Evolutionary conservation across 306 rosid genomes (phyloP), one percentile per base, ranked within the genome.

Genomic region (Crataegus laevigata): DNA sequence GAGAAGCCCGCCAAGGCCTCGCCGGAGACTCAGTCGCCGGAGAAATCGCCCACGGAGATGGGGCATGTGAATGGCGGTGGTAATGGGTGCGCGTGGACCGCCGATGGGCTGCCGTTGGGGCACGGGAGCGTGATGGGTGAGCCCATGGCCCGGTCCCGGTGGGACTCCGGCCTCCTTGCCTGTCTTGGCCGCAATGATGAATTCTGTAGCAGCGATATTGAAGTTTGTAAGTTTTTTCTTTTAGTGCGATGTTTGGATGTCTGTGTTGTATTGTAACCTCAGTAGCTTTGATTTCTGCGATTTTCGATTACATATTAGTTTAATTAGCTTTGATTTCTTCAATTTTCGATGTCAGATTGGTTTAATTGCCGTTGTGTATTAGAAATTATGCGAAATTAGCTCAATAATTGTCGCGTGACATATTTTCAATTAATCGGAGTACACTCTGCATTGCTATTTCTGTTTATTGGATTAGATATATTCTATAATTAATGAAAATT

Each of bases 151-250:
- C 90, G 96, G 29, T 13, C 79, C 40, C 92, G 83, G 7, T 94
- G 99, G 99, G 87, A 84, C 73, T 87, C 99, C 26, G 50, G 82
- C 82, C 64, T 92, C 80, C 91, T 83, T 72, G 69, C 89, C n/a
- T 94, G 97, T 77, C 86, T 94, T 29, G 99, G 99, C 8, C 96
- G 89, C 24, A 87, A 76, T 80, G 99, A 94, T 78, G 90, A 94
- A 13, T 94, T 94, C 81, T 92, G 96, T 77, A 87, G 99, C 82
- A 85, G 92, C 88, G 99, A 91, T 89, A 88, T 94, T 51, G 99
- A 94, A 94, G 99, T 94, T 87, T 94, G 99, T 94, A 77, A 86
- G 99, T 82, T 58, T 69, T 17, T 52, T 21, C 43, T 36, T 18
- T 21, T 21, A 4, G 3, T 60, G 65, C 19, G 34, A 3, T 68